Evolutionary conservation across 352 stramenopile genomes (phyloP).

Genomic region (Pythium volutum): DNA sequence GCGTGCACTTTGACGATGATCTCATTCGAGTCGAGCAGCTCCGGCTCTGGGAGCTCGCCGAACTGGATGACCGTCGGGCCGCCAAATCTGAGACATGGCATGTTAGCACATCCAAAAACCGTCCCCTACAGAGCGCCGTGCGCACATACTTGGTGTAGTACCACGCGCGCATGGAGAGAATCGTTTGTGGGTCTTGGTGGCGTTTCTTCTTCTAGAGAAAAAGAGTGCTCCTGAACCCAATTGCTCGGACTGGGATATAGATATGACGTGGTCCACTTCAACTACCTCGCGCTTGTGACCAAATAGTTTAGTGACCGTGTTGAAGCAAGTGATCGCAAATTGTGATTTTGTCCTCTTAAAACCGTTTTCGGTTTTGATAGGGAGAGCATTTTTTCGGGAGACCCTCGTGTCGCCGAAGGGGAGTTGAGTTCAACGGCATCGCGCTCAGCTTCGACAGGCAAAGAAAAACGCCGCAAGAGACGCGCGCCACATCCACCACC

Average conservation of each 20-base stretch:
- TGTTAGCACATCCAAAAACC: neutral
- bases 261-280: slow-evolving; percentile 1
- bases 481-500: neutral
- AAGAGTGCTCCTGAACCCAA: neutral
- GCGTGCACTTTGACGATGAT: slow-evolving; percentile 67
- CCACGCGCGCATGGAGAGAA: slow-evolving; percentile 67
- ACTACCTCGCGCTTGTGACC: neutral
- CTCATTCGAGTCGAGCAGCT: slow-evolving; percentile 49
- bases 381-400: slow-evolving; percentile 3
- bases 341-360: slow-evolving; percentile 8
- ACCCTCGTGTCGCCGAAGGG: slow-evolving; percentile 6
- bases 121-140: neutral
- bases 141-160: slow-evolving; percentile 61
- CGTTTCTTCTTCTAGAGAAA: neutral
- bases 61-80: slow-evolving; percentile 57
- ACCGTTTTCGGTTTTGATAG: slow-evolving; percentile 11
- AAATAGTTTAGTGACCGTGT: neutral
- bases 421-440: slow-evolving; percentile 9
- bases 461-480: neutral
- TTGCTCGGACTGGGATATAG: neutral
- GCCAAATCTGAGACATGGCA: slow-evolving; percentile 38
- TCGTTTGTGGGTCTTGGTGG: no score
- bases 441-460: neutral
- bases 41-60: slow-evolving; percentile 45
- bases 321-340: neutral